phyloP scores from a whole-genome alignment of 1,139 yeast species.

The Suhomyces panamericanus region DNA sequence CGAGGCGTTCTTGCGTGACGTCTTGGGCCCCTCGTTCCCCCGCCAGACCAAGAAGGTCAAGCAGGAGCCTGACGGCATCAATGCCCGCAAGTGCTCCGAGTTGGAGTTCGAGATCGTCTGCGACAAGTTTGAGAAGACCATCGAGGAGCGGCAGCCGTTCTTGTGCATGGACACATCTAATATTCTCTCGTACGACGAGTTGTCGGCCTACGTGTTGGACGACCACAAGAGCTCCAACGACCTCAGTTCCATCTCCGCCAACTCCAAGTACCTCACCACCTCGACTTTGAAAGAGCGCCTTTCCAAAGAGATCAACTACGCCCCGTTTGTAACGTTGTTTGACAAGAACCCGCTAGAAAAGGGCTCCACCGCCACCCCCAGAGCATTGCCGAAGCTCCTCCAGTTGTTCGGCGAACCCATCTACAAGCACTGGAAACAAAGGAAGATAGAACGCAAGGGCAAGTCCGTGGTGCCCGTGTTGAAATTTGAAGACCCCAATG shows the following conservation, averaged over 20 bases:
- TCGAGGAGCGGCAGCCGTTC: slow-evolving; percentile 84
- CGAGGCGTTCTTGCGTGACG: slow-evolving; percentile 57
- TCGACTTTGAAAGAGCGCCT: slow-evolving; percentile 41
- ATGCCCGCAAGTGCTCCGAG: slow-evolving; percentile 52
- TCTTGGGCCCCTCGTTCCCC: slow-evolving; percentile 38
- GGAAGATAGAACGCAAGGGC: slow-evolving; percentile 75
- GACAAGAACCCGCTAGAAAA: slow-evolving; percentile 46
- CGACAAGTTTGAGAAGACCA: slow-evolving; percentile 70
- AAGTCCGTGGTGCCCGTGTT: slow-evolving; percentile 70
- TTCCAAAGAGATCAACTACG: slow-evolving; percentile 40
- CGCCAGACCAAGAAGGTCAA: slow-evolving; percentile 20
- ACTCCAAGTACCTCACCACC: slow-evolving; percentile 39
- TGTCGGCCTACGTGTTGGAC: slow-evolving; percentile 49
- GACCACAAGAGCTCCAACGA: slow-evolving; percentile 35
- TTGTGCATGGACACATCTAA: slow-evolving; percentile 81
- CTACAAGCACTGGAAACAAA: slow-evolving; percentile 78
- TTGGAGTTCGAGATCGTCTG: slow-evolving; percentile 83
- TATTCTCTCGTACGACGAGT: slow-evolving; percentile 68
- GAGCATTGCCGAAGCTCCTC: slow-evolving; percentile 56
- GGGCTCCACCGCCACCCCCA: slow-evolving; percentile 21
- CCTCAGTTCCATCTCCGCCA: slow-evolving; percentile 33
- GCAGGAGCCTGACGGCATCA: slow-evolving; percentile 18
- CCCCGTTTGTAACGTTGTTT: slow-evolving; percentile 46
- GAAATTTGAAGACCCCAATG: slow-evolving; percentile 78
- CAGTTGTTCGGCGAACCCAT: slow-evolving; percentile 65